These are phyloP conservation scores for Cubamyces sp. DNA, from an alignment of 768 basidiomycete species.

Conservation along the genomic window DNA sequence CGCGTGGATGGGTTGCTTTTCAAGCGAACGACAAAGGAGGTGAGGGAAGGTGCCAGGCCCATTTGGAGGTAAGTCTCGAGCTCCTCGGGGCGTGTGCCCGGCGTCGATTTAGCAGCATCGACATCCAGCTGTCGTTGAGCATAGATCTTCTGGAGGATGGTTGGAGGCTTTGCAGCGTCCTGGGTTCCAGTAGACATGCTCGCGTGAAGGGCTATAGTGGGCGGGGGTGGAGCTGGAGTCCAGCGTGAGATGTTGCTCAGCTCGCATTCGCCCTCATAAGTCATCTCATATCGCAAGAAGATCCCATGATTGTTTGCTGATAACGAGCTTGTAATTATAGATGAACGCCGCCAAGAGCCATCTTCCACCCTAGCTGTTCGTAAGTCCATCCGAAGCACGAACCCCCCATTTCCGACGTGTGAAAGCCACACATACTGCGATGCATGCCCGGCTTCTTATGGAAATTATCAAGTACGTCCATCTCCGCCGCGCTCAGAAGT, in stretches of 20 bases:
- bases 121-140: conserved; percentile 84
- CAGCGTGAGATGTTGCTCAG: no score
- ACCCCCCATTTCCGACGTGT: conserved; percentile 29
- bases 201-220: no score
- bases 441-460: conserved; percentile 17
- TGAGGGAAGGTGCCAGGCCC: conserved; percentile 81
- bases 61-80: conserved; percentile 78
- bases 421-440: conserved; percentile 15
- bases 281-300: no score
- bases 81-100: conserved; percentile 76
- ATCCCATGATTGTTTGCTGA: background rate
- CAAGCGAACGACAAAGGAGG: conserved; percentile 73
- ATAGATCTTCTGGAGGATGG: conserved; percentile 87
- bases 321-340: background rate
- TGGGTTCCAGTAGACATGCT: background rate
- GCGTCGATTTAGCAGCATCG: conserved; percentile 70
- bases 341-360: conserved; percentile 11
- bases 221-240: no score
- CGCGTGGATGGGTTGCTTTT: conserved; percentile 41
- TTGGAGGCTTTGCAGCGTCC: conserved; percentile 55
- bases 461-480: background rate
- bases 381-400: conserved; percentile 41
- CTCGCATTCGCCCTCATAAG: no score
- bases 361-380: conserved; percentile 43
- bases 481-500: background rate